A percentile compares a stretch with the other conserved stretches of the same genome.
Evolutionary conservation across 768 basidiomycete species (phyloP).

Genomic region (Cantharellus cinnabarinus): DNA sequence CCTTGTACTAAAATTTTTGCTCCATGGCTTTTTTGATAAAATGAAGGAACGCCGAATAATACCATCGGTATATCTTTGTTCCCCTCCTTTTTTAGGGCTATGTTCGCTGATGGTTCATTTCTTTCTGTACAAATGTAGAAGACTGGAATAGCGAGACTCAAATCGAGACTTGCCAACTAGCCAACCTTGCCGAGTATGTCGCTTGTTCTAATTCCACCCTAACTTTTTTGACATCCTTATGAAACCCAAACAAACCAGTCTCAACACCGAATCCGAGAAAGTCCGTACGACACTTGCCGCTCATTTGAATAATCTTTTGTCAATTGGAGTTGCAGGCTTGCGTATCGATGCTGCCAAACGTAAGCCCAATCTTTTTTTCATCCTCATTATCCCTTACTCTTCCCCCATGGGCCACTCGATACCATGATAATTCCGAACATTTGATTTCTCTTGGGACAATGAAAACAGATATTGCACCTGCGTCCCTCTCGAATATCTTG

Average conservation of each 20-base stretch:
- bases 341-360: conserved; percentile 32
- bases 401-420: too few relatives aligned
- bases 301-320: conserved; percentile 40
- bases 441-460: background rate
- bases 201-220: background rate
- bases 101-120: conserved; percentile 1
- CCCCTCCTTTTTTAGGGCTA: background rate
- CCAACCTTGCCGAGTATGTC: conserved; percentile 31
- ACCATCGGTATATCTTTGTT: background rate
- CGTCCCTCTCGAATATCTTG: background rate
- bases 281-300: conserved; percentile 33
- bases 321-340: conserved; percentile 38
- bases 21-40: background rate
- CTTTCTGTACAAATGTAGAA: conserved; percentile 31
- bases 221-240: conserved; percentile 1
- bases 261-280: conserved; percentile 41
- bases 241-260: conserved; percentile 12
- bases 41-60: background rate
- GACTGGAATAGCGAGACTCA: conserved; percentile 33
- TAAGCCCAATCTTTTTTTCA: background rate
- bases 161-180: conserved; percentile 34
- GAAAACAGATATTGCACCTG: background rate
- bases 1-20: background rate
- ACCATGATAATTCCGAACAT: too few relatives aligned
- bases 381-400: too few relatives aligned